Evolutionary conservation across 2,329 filamentous ascomycete species (phyloP).

Genomic region (Aspergillus sp.): DNA sequence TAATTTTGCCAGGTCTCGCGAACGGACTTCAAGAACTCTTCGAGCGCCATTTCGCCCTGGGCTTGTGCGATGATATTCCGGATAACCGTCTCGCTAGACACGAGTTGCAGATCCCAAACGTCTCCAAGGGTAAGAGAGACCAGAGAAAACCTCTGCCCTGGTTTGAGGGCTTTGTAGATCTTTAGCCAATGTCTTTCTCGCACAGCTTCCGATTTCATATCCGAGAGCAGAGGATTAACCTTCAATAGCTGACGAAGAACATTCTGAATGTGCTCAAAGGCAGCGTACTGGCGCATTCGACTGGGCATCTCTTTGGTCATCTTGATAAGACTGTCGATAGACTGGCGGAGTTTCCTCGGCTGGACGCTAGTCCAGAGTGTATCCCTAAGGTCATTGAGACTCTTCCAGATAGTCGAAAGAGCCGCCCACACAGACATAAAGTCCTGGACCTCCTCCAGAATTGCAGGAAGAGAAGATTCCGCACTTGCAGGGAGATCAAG

Average conservation of each 20-base stretch:
- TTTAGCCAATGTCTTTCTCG: constrained; percentile 96
- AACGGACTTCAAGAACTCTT: constrained; percentile 96
- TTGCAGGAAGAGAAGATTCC: constrained; percentile 79
- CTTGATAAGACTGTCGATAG: constrained; percentile 90
- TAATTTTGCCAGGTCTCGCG: constrained; percentile 98
- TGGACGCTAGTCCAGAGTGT: constrained; percentile 94
- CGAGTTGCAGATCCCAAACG: constrained; percentile 95
- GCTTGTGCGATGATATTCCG: constrained; percentile 93
- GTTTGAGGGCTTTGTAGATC: constrained; percentile 94
- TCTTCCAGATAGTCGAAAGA: constrained; percentile 94
- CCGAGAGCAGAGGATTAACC: constrained; percentile 83
- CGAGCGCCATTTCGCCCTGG: constrained; percentile 95
- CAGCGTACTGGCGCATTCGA: constrained; percentile 97
- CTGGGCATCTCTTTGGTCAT: constrained; percentile 99
- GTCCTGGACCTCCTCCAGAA: constrained; percentile 95
- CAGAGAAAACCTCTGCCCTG: constrained; percentile 89
- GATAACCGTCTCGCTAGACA: constrained; percentile 83
- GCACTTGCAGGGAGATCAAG: constrained; percentile 82
- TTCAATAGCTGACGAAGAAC: constrained; percentile 87
- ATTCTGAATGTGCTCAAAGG: constrained; percentile 97
- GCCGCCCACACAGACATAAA: constrained; percentile 99
- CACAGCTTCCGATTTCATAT: constrained; percentile 95
- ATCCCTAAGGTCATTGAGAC: constrained; percentile 89
- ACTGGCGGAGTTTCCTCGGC: constrained; percentile 86
- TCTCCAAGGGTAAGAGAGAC: constrained; percentile 96